Evolutionary conservation across 768 basidiomycete species (phyloP).

Genomic region (Termitomyces sp.): DNA sequence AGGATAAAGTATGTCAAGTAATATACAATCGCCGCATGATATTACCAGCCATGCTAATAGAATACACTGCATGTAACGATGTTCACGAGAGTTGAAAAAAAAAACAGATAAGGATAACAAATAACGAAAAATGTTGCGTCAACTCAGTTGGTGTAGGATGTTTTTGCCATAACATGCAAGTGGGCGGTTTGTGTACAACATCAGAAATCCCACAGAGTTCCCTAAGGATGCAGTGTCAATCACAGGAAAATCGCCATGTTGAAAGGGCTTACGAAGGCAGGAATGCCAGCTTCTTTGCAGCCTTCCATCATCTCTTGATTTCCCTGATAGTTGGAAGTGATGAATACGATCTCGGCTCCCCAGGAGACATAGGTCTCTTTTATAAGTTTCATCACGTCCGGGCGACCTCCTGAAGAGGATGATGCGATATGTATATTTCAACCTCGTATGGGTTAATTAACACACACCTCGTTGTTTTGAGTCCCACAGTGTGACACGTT

Average conservation of each 20-base stretch:
- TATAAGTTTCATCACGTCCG: slow-evolving; percentile 74
- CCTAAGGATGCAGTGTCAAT: slow-evolving; percentile 22
- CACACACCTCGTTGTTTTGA: slow-evolving; percentile 55
- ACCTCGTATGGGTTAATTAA: not conserved
- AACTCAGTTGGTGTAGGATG: not conserved
- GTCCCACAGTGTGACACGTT: slow-evolving; percentile 75
- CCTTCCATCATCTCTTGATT: slow-evolving; percentile 83
- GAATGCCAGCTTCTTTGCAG: slow-evolving; percentile 65
- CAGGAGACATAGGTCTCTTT: slow-evolving; percentile 70
- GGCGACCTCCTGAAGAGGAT: slow-evolving; percentile 47
- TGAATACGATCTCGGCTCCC: slow-evolving; percentile 80
- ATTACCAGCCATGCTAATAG: not conserved
- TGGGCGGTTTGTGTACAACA: not conserved
- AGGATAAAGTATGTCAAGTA: no score
- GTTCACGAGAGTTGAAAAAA: not conserved
- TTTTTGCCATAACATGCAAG: not conserved
- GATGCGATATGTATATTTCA: not conserved
- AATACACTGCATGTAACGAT: not conserved
- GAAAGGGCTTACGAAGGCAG: slow-evolving; percentile 46
- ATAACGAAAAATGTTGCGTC: not conserved
- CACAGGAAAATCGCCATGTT: not conserved
- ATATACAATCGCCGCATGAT: not conserved
- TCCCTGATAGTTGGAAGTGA: slow-evolving; percentile 74
- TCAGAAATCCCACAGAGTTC: slow-evolving; percentile 73
- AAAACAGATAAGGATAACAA: not conserved